phyloP scores from a whole-genome alignment of 768 basidiomycete genomes.

The Erythrobasidium yunnanense region DNA sequence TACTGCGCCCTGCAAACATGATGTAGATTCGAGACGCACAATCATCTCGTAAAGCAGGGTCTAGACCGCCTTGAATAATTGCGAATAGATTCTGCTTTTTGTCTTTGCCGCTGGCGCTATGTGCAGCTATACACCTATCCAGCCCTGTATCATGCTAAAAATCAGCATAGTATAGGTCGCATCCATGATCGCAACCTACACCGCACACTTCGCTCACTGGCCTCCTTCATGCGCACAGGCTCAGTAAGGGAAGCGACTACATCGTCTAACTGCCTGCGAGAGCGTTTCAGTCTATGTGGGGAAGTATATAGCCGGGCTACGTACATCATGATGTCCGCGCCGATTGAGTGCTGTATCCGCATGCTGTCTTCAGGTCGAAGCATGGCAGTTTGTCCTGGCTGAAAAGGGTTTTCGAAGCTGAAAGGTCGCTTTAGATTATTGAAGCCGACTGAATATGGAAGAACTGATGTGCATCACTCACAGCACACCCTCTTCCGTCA shows the following conservation, averaged over 20 bases:
- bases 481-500: slow-evolving; percentile 74
- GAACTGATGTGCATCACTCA: neutral
- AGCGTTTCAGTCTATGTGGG: no score
- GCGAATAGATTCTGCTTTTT: slow-evolving; percentile 74
- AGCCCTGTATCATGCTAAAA: slow-evolving; percentile 58
- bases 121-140: slow-evolving; percentile 70
- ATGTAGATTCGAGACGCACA: slow-evolving; percentile 39
- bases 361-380: slow-evolving; percentile 79
- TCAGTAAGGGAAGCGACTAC: slow-evolving; percentile 67
- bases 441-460: neutral
- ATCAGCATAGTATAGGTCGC: no score
- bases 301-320: no score
- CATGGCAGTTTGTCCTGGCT: slow-evolving; percentile 20
- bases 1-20: no score
- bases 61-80: slow-evolving; percentile 75
- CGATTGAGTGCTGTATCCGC: slow-evolving; percentile 76
- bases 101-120: slow-evolving; percentile 57
- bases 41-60: slow-evolving; percentile 56
- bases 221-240: slow-evolving; percentile 71
- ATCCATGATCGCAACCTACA: no score
- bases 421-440: no score
- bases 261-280: slow-evolving; percentile 30
- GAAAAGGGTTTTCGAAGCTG: slow-evolving; percentile 45
- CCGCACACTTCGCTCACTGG: slow-evolving; percentile 74
- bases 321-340: slow-evolving; percentile 91